Evolutionary conservation across 305 asterid species (phyloP).

Genomic region (Petunia hybrid): DNA sequence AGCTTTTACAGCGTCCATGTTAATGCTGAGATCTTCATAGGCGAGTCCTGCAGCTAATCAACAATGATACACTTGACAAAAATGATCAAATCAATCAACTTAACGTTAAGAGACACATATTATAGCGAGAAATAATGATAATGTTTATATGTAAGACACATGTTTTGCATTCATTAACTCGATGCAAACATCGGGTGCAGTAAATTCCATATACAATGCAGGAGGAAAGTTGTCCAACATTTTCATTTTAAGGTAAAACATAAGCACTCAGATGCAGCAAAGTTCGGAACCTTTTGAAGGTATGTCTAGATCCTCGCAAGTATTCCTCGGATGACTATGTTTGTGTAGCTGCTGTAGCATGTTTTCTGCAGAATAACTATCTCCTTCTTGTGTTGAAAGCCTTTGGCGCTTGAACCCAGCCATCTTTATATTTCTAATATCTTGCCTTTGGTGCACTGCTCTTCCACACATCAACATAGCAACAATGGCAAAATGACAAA

Average conservation of each 20-base stretch:
- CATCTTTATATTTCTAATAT: neutral
- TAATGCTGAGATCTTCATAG: conserved; percentile 22
- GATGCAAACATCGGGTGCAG: neutral
- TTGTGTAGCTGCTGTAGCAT: conserved; percentile 2
- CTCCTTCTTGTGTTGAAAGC: conserved; percentile 20
- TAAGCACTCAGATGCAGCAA: neutral
- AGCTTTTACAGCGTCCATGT: conserved; percentile 29
- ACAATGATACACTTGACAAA: neutral
- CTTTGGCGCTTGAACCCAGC: conserved; percentile 25
- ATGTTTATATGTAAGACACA: neutral
- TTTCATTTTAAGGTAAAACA: neutral
- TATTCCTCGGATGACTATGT: conserved; percentile 28
- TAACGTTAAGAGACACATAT: neutral
- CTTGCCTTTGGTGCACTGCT: conserved; percentile 35
- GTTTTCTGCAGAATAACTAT: neutral
- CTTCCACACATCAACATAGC: conserved; percentile 27
- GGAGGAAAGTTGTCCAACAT: neutral
- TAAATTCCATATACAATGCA: neutral
- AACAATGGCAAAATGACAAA: conserved; percentile 3
- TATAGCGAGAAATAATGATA: neutral
- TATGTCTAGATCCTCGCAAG: conserved; percentile 33
- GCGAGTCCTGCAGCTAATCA: conserved; percentile 37
- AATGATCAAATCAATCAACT: neutral
- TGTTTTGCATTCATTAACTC: neutral
- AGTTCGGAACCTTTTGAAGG: conserved; percentile 41